phyloP scores from a whole-genome alignment of 2,329 filamentous ascomycete genomes.

The Arachnomyces sp. region DNA sequence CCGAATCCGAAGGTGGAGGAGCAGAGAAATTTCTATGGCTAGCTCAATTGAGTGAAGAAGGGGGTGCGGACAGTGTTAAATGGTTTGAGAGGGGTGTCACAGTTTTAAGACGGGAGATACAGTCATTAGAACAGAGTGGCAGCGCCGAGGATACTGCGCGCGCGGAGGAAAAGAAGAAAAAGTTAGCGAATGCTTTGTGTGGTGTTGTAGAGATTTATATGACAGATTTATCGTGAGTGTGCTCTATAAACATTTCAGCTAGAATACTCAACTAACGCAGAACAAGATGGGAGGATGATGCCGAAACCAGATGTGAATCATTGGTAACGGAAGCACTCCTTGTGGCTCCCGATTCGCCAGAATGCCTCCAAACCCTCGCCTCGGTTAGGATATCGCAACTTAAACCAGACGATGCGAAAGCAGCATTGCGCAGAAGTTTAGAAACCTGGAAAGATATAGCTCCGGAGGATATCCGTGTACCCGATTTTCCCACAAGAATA shows the following conservation, averaged over 20 bases:
- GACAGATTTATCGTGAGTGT: conserved; percentile 78
- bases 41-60: conserved; percentile 71
- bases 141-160: conserved; percentile 30
- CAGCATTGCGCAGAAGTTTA: conserved; percentile 71
- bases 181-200: conserved; percentile 86
- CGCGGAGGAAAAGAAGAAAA: conserved; percentile 65
- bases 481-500: conserved; percentile 79
- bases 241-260: conserved; percentile 10
- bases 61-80: conserved; percentile 51
- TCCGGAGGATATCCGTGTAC: conserved; percentile 62
- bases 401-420: conserved; percentile 68
- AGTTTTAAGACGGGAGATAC: conserved; percentile 65
- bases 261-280: conserved; percentile 1
- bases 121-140: conserved; percentile 49
- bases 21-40: conserved; percentile 93
- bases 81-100: conserved; percentile 61
- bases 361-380: conserved; percentile 92
- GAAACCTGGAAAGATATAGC: conserved; percentile 75
- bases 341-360: conserved; percentile 70
- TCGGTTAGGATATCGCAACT: conserved; percentile 88
- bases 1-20: conserved; percentile 68
- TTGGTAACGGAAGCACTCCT: conserved; percentile 86
- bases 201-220: conserved; percentile 96
- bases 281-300: conserved; percentile 68
- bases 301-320: conserved; percentile 77